These are phyloP conservation scores for Syzygium oleosum DNA, from an alignment of 345 rosid genomes.

Conservation along the genomic window DNA sequence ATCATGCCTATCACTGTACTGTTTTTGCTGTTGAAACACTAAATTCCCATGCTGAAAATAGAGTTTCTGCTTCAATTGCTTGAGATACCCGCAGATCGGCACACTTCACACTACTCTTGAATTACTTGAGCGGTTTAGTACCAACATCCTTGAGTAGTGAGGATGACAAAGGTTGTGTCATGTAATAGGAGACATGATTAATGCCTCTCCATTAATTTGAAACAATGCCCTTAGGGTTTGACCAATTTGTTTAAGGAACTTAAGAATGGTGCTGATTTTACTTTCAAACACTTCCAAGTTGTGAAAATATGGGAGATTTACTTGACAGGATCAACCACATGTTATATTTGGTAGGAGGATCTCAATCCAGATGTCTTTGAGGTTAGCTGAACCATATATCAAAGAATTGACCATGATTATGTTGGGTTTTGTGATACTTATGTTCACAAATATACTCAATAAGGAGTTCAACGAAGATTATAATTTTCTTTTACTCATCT, in stretches of 20 bases:
- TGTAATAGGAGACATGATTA: not conserved
- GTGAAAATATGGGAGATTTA: not conserved
- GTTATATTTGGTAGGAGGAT: not conserved
- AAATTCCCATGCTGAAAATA: not conserved
- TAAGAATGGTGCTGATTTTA: not conserved
- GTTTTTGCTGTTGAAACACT: not conserved
- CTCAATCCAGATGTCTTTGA: not conserved
- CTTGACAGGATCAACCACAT: not conserved
- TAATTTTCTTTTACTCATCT: not conserved
- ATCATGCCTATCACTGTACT: not conserved
- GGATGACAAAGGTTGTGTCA: not conserved
- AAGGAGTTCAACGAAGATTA: not conserved
- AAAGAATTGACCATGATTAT: not conserved
- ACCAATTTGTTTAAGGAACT: not conserved
- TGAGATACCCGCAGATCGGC: not conserved
- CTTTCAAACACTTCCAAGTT: not conserved
- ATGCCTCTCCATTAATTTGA: not conserved
- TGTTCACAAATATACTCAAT: not conserved
- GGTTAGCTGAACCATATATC: not conserved
- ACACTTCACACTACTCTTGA: not conserved
- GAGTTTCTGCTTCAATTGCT: not conserved
- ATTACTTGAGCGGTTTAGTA: not conserved
- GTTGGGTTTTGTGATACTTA: not conserved
- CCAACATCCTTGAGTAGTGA: not conserved
- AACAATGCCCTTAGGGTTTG: not conserved